Percentiles rank a stretch among this genome's conserved stretches.
Evolutionary conservation across 2,329 filamentous ascomycete genomes (phyloP).

Genomic region (Botrytis aclada): DNA sequence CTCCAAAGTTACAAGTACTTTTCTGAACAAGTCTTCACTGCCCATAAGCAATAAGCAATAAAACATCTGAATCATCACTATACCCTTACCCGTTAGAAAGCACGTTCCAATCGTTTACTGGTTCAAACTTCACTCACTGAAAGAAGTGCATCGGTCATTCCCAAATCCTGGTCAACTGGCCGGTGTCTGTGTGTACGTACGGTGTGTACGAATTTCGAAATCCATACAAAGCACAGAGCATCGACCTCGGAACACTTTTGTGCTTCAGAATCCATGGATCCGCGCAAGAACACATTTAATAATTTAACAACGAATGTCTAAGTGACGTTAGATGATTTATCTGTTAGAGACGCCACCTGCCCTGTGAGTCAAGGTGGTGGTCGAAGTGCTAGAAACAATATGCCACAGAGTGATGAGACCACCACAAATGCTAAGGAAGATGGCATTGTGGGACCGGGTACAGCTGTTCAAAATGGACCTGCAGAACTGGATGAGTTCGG

Average conservation of each 20-base stretch:
- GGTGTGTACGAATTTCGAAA: neutral
- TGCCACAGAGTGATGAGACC: slow-evolving; percentile 34
- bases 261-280: slow-evolving; percentile 18
- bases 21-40: neutral
- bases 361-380: slow-evolving; percentile 21
- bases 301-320: neutral
- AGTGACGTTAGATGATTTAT: slow-evolving; percentile 20
- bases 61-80: neutral
- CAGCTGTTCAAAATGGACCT: slow-evolving; percentile 19
- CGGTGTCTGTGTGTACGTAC: neutral
- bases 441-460: slow-evolving; percentile 23
- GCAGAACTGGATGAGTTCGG: slow-evolving; percentile 68
- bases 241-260: slow-evolving; percentile 17
- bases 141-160: neutral
- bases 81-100: neutral
- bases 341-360: slow-evolving; percentile 13
- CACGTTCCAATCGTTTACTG: slow-evolving; percentile 18
- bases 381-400: slow-evolving; percentile 29
- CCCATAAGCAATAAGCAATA: neutral
- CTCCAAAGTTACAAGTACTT: neutral
- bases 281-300: slow-evolving; percentile 8
- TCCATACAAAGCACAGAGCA: slow-evolving; percentile 19
- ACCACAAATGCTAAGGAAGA: slow-evolving; percentile 26
- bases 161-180: neutral
- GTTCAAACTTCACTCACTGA: neutral